Evolutionary conservation across 2,329 filamentous ascomycete genomes (phyloP), one percentile per base, ranked within the genome.

Genomic region (Pseudogymnoascus pannorum): DNA sequence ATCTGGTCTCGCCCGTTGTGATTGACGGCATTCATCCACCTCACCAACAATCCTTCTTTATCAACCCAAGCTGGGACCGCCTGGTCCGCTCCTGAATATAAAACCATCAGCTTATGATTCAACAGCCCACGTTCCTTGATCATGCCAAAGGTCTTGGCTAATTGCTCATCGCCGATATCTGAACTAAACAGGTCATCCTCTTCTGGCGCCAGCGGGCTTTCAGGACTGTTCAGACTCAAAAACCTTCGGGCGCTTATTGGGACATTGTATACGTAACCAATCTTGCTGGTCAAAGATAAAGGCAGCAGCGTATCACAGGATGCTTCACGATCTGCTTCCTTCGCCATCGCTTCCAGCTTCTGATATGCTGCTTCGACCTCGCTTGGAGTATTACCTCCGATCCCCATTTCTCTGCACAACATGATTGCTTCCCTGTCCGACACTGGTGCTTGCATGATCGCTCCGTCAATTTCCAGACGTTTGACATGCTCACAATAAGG

Each of bases 111-210:
- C 57, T 71, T 75, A 4, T 69, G 69, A 61, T 68, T 71, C 60
- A 79, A 54, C 16, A 78, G 58, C 0, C 75, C 75, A 12, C 69
- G 65, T 18, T 69, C 59, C 1, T 69, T 67, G 36, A 80, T 72
- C 64, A 68, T 73, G 0, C 85, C 86, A 72, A 88, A 88, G 0
- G 84, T 86, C 22, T 69, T 68, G 57, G 68, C 62, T 24, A 87
- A 70, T 22, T 75, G 70, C 61, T 77, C 73, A 29, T 83, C 81
- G 1, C 68, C 68, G 24, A 87, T 71, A 70, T 88, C 86, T 9
- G 79, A 82, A 62, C 82, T 86, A 72, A 88, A 89, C 62, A 85
- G 80, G 68, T 89, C 86, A 69, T 89, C 86, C 57, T 83, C 81
- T 2, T 78, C 79, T 1, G 78, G 79, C 16, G 74, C 70, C 26